Percentiles rank a stretch among this genome's conserved stretches.
phyloP scores from a whole-genome alignment of 2,329 filamentous ascomycete genomes.

The Ophiostoma ulmi region DNA sequence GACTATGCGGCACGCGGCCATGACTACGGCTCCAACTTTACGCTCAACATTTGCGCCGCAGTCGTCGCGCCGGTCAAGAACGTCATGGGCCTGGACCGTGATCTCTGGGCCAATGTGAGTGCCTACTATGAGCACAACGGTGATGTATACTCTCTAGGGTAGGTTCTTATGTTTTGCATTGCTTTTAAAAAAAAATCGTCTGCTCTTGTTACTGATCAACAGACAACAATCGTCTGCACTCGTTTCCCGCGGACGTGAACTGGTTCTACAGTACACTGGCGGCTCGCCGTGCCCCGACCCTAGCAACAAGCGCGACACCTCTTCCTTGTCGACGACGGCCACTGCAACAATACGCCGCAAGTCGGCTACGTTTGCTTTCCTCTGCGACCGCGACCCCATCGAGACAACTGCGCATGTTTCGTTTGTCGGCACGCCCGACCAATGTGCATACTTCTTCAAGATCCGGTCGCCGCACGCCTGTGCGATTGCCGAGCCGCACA shows the following conservation, averaged over 20 bases:
- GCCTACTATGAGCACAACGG: slow-evolving; percentile 66
- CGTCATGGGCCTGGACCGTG: slow-evolving; percentile 59
- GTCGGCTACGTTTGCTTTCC: slow-evolving; percentile 84
- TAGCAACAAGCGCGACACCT: slow-evolving; percentile 30
- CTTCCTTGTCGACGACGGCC: slow-evolving; percentile 32
- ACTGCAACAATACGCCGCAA: slow-evolving; percentile 50
- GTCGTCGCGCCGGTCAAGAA: slow-evolving; percentile 62
- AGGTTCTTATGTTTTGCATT: slow-evolving; percentile 33
- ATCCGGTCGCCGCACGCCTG: slow-evolving; percentile 82
- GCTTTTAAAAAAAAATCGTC: not conserved
- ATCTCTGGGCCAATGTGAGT: slow-evolving; percentile 66
- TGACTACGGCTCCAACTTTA: slow-evolving; percentile 77
- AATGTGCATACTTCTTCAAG: slow-evolving; percentile 95
- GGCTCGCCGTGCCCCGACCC: slow-evolving; percentile 66
- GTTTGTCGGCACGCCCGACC: slow-evolving; percentile 83
- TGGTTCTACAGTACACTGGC: slow-evolving; percentile 70
- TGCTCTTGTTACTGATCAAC: slow-evolving; percentile 17
- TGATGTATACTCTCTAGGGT: slow-evolving; percentile 71
- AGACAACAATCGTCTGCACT: slow-evolving; percentile 53
- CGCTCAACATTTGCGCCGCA: slow-evolving; percentile 72
- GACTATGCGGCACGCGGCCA: slow-evolving; percentile 65
- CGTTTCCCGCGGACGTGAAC: slow-evolving; percentile 61
- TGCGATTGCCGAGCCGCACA: slow-evolving; percentile 60
- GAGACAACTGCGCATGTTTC: slow-evolving; percentile 64
- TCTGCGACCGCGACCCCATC: slow-evolving; percentile 79